phyloP scores from a whole-genome alignment of 176 grass and related monocot genomes.

The Cymbopogon citratus region DNA sequence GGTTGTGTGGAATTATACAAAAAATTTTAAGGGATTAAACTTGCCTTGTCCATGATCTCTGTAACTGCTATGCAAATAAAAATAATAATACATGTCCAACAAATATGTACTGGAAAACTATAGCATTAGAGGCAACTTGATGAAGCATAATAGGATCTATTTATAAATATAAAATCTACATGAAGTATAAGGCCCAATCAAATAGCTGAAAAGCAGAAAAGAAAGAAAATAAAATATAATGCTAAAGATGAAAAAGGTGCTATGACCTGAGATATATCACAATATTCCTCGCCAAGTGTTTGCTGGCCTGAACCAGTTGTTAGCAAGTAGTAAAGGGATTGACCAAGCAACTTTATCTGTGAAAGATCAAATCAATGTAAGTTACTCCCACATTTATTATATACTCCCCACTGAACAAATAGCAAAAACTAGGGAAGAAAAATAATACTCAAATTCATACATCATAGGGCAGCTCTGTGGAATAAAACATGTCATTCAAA shows the following conservation, averaged over 20 bases:
- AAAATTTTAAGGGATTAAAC: not conserved
- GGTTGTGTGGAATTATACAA: not conserved
- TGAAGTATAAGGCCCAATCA: not conserved
- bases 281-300: constrained; percentile 96
- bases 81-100: not conserved
- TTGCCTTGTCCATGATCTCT: not conserved
- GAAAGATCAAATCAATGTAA: constrained; percentile 29
- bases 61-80: not conserved
- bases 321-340: constrained; percentile 89
- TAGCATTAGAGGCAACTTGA: not conserved
- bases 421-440: not conserved
- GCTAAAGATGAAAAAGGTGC: constrained; percentile 10
- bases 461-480: not conserved
- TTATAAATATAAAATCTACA: not conserved
- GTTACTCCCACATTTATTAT: not conserved
- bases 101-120: not conserved
- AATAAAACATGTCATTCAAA: not conserved
- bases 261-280: constrained; percentile 89
- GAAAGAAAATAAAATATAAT: not conserved
- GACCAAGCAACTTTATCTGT: constrained; percentile 95
- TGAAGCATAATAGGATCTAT: not conserved
- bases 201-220: constrained; percentile 15
- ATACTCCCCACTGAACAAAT: not conserved
- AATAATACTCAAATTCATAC: not conserved
- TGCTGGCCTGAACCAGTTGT: constrained; percentile 98